These are phyloP conservation scores for Solanum lignicaule DNA, from an alignment of 257 asterid genomes.

Conservation along the genomic window DNA sequence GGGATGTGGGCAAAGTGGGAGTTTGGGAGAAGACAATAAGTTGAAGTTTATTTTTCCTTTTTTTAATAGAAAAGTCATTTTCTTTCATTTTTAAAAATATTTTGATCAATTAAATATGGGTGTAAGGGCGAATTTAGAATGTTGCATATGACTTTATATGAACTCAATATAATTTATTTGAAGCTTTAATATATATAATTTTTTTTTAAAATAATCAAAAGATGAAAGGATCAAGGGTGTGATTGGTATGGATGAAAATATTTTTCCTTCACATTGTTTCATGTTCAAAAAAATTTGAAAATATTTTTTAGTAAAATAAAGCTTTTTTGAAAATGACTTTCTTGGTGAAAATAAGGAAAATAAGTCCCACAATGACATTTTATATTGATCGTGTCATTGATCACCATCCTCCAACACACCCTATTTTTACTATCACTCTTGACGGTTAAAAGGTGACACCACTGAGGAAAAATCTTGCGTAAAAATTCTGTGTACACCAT, in stretches of 20 bases:
- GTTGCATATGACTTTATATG: not conserved
- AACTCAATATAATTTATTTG: not conserved
- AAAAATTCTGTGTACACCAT: not conserved
- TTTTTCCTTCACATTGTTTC: not conserved
- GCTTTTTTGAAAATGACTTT: not conserved
- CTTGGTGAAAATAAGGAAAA: not conserved
- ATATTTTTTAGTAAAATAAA: not conserved
- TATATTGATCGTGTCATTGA: not conserved
- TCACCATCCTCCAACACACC: not conserved
- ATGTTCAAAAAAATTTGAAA: not conserved
- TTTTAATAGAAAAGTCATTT: too few species aligned
- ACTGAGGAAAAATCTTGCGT: fast-evolving
- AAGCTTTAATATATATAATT: not conserved
- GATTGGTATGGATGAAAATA: not conserved
- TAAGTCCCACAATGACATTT: not conserved
- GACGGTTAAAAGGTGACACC: not conserved
- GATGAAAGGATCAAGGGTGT: not conserved
- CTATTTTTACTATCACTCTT: not conserved
- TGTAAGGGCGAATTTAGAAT: not conserved
- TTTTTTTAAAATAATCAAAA: fast-evolving
- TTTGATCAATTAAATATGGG: too few species aligned
- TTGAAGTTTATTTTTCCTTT: too few species aligned
- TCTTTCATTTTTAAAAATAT: too few species aligned
- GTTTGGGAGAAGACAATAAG: too few species aligned
- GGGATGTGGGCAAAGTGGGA: not conserved